A percentile compares a stretch with the other conserved stretches of the same genome.
These are phyloP conservation scores for Setomelanomma holmii DNA, from an alignment of 2,329 filamentous ascomycete genomes.

Conservation along the genomic window DNA sequence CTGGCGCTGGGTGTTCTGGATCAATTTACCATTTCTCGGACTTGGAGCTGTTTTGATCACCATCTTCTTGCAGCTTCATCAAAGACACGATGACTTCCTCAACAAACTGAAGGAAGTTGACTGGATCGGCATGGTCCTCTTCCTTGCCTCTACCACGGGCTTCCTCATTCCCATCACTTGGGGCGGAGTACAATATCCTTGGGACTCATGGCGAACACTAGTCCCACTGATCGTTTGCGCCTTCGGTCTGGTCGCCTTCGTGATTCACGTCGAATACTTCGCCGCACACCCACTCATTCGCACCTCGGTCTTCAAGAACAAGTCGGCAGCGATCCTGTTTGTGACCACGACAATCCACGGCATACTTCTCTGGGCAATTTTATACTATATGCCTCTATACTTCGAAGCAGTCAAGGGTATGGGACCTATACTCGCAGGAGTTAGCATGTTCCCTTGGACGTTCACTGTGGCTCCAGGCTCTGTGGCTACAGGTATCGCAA, in stretches of 20 bases:
- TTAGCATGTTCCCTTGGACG: constrained; percentile 51
- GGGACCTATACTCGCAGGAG: constrained; percentile 47
- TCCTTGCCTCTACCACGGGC: constrained; percentile 64
- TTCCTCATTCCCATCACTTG: constrained; percentile 70
- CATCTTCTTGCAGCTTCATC: constrained; percentile 62
- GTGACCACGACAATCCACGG: constrained; percentile 65
- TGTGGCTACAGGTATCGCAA: constrained; percentile 61
- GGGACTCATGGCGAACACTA: constrained; percentile 68
- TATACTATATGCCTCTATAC: constrained; percentile 55
- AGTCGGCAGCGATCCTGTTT: constrained; percentile 59
- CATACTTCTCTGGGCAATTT: constrained; percentile 52
- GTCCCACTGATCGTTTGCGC: constrained; percentile 66
- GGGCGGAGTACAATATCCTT: constrained; percentile 71
- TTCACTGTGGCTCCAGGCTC: constrained; percentile 70
- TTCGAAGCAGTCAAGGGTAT: constrained; percentile 51
- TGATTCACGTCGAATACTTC: constrained; percentile 61
- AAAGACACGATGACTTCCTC: constrained; percentile 55
- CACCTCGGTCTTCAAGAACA: constrained; percentile 56
- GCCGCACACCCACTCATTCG: constrained; percentile 60
- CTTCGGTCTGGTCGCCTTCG: constrained; percentile 59
- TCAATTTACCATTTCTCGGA: constrained; percentile 66
- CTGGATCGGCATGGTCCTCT: constrained; percentile 68
- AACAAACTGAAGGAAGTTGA: constrained; percentile 65
- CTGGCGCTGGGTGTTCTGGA: constrained; percentile 72
- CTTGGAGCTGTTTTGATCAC: constrained; percentile 58